A percentile compares a stretch with the other conserved stretches of the same genome.
These are phyloP conservation scores for Chlorokybus atmophyticus DNA, from an alignment of 139 green algal species.

Conservation along the genomic window DNA sequence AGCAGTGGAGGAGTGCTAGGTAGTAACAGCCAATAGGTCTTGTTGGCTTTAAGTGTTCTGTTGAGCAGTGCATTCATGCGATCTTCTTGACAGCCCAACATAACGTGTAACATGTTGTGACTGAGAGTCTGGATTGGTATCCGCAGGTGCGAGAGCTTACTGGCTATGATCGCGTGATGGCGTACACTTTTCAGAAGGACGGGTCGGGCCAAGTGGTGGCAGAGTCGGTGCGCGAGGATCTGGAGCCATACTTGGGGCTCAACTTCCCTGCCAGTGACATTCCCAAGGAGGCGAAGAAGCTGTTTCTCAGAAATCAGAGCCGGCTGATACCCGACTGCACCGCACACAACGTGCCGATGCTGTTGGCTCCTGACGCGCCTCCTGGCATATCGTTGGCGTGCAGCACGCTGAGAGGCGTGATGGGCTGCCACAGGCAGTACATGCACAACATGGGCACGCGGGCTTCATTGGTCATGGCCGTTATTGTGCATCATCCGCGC, in stretches of 20 bases:
- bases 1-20: too few species aligned
- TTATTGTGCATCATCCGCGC: too few species aligned
- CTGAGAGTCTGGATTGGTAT: background rate
- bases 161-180: constrained; percentile 28
- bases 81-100: background rate
- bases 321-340: constrained; percentile 3
- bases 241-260: constrained; percentile 17
- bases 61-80: background rate
- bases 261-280: constrained; percentile 31
- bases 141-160: constrained; percentile 17
- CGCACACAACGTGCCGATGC: background rate
- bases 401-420: constrained; percentile 7
- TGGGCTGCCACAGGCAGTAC: constrained; percentile 24
- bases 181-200: constrained; percentile 26
- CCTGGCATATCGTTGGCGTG: background rate
- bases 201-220: constrained; percentile 25
- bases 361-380: background rate
- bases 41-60: background rate
- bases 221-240: background rate
- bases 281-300: constrained; percentile 3
- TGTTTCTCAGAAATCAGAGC: constrained; percentile 11
- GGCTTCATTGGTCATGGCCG: constrained; percentile 14
- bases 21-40: background rate
- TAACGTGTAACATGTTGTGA: background rate
- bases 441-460: constrained; percentile 25